Evolutionary conservation across 176 grass and related monocot species (phyloP).

Genomic region (Phragmites australis): DNA sequence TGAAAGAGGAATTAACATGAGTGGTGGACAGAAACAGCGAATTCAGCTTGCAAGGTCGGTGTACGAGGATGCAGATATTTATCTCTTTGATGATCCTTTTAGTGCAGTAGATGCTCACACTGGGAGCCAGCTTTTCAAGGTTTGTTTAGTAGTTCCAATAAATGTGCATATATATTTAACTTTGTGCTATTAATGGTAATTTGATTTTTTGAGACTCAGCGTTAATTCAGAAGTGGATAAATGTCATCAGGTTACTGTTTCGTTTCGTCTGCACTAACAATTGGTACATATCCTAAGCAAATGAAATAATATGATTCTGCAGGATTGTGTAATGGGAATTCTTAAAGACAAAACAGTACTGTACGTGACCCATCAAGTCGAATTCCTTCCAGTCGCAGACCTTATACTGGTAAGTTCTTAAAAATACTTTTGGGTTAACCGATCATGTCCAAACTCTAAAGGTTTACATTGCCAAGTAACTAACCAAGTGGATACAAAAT

Average conservation of each 20-base stretch:
- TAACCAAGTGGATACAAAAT: constrained; percentile 35
- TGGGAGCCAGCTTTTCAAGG: constrained; percentile 92
- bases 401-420: constrained; percentile 76
- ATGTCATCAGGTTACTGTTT: neutral
- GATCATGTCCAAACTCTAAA: constrained; percentile 9
- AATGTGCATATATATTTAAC: constrained; percentile 4
- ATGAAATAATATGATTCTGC: constrained; percentile 29
- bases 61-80: constrained; percentile 87
- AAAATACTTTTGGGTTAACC: constrained; percentile 8
- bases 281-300: constrained; percentile 11
- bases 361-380: constrained; percentile 97
- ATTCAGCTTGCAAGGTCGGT: constrained; percentile 94
- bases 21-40: constrained; percentile 93
- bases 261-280: neutral
- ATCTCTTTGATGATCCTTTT: constrained; percentile 96
- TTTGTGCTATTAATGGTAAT: constrained; percentile 15
- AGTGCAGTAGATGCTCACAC: constrained; percentile 97
- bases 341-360: constrained; percentile 91
- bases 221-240: constrained; percentile 7
- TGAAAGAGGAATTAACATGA: constrained; percentile 99
- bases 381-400: constrained; percentile 92
- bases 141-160: constrained; percentile 31
- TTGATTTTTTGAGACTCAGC: neutral
- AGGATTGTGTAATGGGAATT: constrained; percentile 92
- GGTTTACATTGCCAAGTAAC: constrained; percentile 19